Evolutionary conservation across 108 stramenopile genomes (phyloP), one percentile per base, ranked within the genome.

Genomic region (Nitzschia sp.): DNA sequence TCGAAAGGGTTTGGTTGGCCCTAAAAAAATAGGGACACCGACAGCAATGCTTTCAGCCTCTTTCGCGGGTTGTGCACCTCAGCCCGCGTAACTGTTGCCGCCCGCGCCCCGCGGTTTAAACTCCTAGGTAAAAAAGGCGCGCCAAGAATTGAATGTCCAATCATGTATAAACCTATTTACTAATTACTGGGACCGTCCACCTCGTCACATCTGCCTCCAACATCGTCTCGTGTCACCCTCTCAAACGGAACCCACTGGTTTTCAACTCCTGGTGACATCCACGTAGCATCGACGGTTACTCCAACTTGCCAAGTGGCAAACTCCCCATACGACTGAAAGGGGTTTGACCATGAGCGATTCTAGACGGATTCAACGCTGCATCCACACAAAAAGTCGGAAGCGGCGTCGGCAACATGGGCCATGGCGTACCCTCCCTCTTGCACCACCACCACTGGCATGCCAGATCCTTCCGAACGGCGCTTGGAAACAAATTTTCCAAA

Each of bases 381-480:
- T 15, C 15, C 70, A n/a, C 63, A 73, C 3, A 92, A 53, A 24
- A 92, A 82, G 80, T 89, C 80, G 3, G 86, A 72, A 21, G 86
- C 91, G 12, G 91, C 91, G 25, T 72, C 44, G 2, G 85, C 83
- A 41, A 92, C 76, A 20, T 73, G 70, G 37, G 87, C 86, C 91
- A 92, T 89, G 21, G 73, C 67, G 57, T 92, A 92, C 5, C 91
- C 91, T 62, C 91, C 91, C 53, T 92, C 91, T 57, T 92, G 91
- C 11, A 90, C 57, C 44, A 89, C 81, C 0, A 89, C 56, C 21
- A 66, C 65, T 0, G 86, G 85, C 24, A 85, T 62, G 22, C 50
- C 68, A 24, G 58, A 56, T 3, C 21, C 17, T 34, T 34, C 29
- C 5, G 29, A 34, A 34, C 29, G 29, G 5, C 29, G 29, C 14